phyloP scores from a whole-genome alignment of 805 yeast genomes.

The Aciculoconidium aculeatum region DNA sequence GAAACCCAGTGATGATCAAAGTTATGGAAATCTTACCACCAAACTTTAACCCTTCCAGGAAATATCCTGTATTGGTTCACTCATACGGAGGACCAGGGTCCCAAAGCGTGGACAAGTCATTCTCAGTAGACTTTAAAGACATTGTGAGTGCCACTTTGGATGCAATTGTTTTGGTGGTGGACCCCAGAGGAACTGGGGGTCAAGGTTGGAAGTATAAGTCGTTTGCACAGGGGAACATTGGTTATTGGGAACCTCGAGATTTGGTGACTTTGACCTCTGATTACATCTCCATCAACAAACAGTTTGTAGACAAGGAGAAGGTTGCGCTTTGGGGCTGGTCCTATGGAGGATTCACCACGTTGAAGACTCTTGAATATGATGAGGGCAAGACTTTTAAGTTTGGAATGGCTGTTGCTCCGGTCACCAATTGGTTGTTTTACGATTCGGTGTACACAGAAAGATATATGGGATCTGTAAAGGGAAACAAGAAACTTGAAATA shows the following conservation, averaged over 20 bases:
- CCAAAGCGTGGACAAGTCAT: constrained; percentile 45
- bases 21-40: constrained; percentile 61
- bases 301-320: constrained; percentile 50
- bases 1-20: constrained; percentile 31
- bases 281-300: constrained; percentile 38
- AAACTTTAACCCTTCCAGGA: constrained; percentile 38
- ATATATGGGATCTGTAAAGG: constrained; percentile 62
- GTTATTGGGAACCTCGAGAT: constrained; percentile 76
- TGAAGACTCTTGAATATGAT: constrained; percentile 84
- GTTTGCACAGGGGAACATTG: constrained; percentile 52
- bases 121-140: constrained; percentile 51
- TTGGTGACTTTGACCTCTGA: constrained; percentile 45
- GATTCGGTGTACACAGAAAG: constrained; percentile 94
- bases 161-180: constrained; percentile 60
- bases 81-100: constrained; percentile 84
- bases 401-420: constrained; percentile 97
- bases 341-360: constrained; percentile 90
- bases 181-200: constrained; percentile 82
- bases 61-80: constrained; percentile 61
- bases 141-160: constrained; percentile 51
- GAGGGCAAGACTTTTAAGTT: constrained; percentile 67
- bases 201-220: constrained; percentile 63
- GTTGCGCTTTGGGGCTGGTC: constrained; percentile 98
- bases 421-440: constrained; percentile 87
- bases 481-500: constrained; percentile 59